Percentiles rank a stretch among this genome's conserved stretches.
Evolutionary conservation across 2,329 filamentous ascomycete species (phyloP).

Genomic region (Fusarium sp.): DNA sequence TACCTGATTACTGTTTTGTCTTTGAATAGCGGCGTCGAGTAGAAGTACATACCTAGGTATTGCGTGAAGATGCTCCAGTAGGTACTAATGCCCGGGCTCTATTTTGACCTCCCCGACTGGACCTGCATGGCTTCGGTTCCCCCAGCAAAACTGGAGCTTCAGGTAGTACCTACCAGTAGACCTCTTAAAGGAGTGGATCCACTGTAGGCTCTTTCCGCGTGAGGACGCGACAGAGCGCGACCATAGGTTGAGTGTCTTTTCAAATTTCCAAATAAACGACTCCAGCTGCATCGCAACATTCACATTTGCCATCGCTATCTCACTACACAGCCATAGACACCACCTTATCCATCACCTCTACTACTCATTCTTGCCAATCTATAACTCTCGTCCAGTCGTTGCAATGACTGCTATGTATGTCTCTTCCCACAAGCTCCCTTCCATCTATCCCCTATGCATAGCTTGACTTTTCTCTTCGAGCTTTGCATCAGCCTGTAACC

Average conservation of each 20-base stretch:
- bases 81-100: not conserved
- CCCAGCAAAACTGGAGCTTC: not conserved
- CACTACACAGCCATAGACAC: slow-evolving; percentile 12
- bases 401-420: slow-evolving; percentile 55
- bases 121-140: not conserved
- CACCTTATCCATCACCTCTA: not conserved
- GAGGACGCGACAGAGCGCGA: slow-evolving; percentile 34
- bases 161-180: not conserved
- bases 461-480: not conserved
- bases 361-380: not conserved
- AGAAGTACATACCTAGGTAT: not conserved
- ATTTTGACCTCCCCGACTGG: not conserved
- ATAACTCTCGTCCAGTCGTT: slow-evolving; percentile 21
- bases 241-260: slow-evolving; percentile 16
- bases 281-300: slow-evolving; percentile 20
- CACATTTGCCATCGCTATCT: slow-evolving; percentile 1
- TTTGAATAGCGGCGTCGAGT: not conserved
- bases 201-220: slow-evolving; percentile 41
- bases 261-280: slow-evolving; percentile 37
- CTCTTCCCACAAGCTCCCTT: slow-evolving; percentile 6
- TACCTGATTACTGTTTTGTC: not conserved
- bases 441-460: not conserved
- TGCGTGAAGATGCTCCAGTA: not conserved
- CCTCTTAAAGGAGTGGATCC: slow-evolving; percentile 11
- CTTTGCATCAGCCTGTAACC: slow-evolving; percentile 1